Conservation (phyloP, 805 yeast genomes). For the Sugiyamaella americana region DNA sequence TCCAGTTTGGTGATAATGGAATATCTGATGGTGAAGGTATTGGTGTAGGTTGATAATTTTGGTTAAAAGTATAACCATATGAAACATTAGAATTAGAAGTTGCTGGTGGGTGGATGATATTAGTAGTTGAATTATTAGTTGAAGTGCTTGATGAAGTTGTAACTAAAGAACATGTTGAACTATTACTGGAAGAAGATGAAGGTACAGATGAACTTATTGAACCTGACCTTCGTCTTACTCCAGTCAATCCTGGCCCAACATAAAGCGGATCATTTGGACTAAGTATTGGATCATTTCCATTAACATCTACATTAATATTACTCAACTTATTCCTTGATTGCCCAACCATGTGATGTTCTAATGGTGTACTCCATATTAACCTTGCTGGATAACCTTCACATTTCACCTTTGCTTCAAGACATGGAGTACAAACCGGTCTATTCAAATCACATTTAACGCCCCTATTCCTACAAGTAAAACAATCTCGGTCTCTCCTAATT, state of each 20-base stretch:
- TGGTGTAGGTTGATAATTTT: background rate
- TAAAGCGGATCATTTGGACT: background rate
- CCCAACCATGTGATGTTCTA: background rate
- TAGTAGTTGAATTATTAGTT: too few relatives aligned
- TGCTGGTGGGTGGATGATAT: too few relatives aligned
- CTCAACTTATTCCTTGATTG: background rate
- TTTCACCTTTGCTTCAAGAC: slow-evolving; percentile 25
- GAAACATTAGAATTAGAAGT: background rate
- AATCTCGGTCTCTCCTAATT: slow-evolving; percentile 19
- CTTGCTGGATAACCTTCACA: slow-evolving; percentile 22
- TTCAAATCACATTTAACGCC: slow-evolving; percentile 25
- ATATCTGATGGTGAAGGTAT: background rate
- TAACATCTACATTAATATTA: background rate
- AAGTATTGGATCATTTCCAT: background rate
- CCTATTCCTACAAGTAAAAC: slow-evolving; percentile 17
- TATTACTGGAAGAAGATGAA: background rate
- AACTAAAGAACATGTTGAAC: background rate
- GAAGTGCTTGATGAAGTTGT: background rate
- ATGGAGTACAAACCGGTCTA: slow-evolving; percentile 34
- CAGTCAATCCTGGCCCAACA: too few relatives aligned
- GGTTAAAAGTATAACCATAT: background rate
- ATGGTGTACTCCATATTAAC: slow-evolving; percentile 13
- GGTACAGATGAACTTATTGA: background rate
- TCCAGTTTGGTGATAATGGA: background rate
- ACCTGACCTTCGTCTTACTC: too few relatives aligned